These are phyloP conservation scores for Elsinoe ampelina DNA, from an alignment of 2,329 filamentous ascomycete species.

Conservation along the genomic window DNA sequence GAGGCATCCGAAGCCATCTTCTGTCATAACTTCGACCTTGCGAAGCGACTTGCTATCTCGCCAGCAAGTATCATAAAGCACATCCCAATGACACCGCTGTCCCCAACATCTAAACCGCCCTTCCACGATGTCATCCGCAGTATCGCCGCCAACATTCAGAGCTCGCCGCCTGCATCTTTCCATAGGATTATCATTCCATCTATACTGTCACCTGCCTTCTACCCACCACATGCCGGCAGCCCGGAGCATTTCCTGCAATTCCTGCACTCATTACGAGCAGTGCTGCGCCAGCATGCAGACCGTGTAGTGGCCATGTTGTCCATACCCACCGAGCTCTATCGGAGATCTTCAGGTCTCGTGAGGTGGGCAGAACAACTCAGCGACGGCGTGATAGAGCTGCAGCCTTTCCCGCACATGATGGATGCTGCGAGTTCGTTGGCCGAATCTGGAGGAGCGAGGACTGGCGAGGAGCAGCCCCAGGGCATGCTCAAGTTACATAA, in stretches of 20 bases:
- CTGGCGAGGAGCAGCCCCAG: conserved; percentile 67
- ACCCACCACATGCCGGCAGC: conserved; percentile 58
- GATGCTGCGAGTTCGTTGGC: conserved; percentile 39
- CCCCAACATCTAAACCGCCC: conserved; percentile 46
- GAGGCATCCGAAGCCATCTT: conserved; percentile 29
- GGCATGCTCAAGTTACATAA: conserved; percentile 77
- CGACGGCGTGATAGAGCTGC: conserved; percentile 80
- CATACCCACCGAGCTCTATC: conserved; percentile 70
- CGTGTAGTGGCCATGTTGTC: conserved; percentile 66
- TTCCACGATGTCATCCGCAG: conserved; percentile 54
- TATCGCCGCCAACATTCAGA: conserved; percentile 49
- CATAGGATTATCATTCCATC: conserved; percentile 81
- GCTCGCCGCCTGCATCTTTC: conserved; percentile 50
- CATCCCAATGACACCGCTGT: conserved; percentile 55
- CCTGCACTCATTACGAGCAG: conserved; percentile 63
- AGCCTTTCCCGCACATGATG: conserved; percentile 57
- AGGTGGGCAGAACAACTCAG: conserved; percentile 78
- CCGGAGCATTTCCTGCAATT: conserved; percentile 71
- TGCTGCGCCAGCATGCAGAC: conserved; percentile 58
- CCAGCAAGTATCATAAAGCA: conserved; percentile 34
- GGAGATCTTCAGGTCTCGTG: conserved; percentile 63
- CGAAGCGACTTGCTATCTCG: conserved; percentile 39
- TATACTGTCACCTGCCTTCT: conserved; percentile 77
- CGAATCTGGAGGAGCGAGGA: conserved; percentile 41
- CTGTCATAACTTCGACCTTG: conserved; percentile 45